A percentile compares a stretch with the other conserved stretches of the same genome.
phyloP scores from a whole-genome alignment of 2,329 filamentous ascomycete genomes.

The Ceratocystis albifundus region DNA sequence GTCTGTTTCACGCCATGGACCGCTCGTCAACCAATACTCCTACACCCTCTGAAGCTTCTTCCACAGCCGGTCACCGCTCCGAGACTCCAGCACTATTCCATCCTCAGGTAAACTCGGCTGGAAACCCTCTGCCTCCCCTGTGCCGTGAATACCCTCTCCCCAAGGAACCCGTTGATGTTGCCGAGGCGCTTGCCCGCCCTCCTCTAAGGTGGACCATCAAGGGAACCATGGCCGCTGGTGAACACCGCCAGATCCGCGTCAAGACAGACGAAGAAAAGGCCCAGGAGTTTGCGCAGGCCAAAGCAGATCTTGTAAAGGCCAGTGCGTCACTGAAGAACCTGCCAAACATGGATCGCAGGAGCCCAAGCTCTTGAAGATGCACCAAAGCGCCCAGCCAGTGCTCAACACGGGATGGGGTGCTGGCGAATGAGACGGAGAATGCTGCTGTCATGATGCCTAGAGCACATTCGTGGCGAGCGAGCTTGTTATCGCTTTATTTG shows the following conservation, averaged over 20 bases:
- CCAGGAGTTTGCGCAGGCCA: constrained; percentile 37
- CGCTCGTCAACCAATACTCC: constrained; percentile 21
- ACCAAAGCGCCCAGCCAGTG: background rate
- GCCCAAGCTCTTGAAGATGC: background rate
- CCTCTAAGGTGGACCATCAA: constrained; percentile 36
- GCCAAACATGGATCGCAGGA: background rate
- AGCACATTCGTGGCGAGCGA: background rate
- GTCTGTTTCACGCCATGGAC: background rate
- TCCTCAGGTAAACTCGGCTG: constrained; percentile 3
- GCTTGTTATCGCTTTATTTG: background rate
- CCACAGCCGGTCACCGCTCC: constrained; percentile 6
- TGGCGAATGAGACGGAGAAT: background rate
- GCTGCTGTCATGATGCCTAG: too few relatives aligned
- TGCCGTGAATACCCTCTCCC: constrained; percentile 35
- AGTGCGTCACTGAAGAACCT: constrained; percentile 24
- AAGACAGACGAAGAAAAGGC: constrained; percentile 31
- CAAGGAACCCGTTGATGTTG: constrained; percentile 32
- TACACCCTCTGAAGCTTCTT: constrained; percentile 15
- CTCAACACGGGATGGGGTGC: background rate
- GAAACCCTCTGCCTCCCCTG: constrained; percentile 31
- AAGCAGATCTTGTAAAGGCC: constrained; percentile 37
- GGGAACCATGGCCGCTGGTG: constrained; percentile 30
- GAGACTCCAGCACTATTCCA: background rate
- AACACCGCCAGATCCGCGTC: constrained; percentile 25
- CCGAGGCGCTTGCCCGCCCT: constrained; percentile 35